Evolutionary conservation across 768 basidiomycete species (phyloP), one percentile per base, ranked within the genome.

Genomic region (Grammothele lineata): DNA sequence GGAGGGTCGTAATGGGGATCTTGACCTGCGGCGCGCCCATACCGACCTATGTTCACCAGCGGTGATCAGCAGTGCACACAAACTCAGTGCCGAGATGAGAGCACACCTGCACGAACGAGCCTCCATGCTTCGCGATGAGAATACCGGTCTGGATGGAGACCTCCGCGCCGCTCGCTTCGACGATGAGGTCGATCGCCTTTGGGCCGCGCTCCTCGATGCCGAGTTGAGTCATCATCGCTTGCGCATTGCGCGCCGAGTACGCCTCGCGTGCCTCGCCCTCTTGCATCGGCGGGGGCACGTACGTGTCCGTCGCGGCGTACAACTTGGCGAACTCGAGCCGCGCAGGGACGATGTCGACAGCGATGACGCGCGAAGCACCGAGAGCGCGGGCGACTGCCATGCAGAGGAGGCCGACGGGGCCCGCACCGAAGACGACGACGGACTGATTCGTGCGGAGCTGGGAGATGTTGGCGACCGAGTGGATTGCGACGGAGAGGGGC

Each of bases 321-420:
- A 60, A 57, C 64, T 85, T 86, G 15, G 94, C 92, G 61, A 98
- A 96, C 40, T 88, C 77, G 39, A 98, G 81, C 30, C 94, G 84
- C 23, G 73, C 65, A 25, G 78, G 70, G 43, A 83, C 75, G 52
- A 91, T 85, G 61, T 93, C 93, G 51, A 95, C 78, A 3, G 85
- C 93, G 50, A 98, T 77, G 52, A 95, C 75, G 39, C 87, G 83
- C 34, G 76, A 74, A 2, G 92, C 95, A 27, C 92, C 93, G 38
- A 95, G 73, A 3, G 94, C 93, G 63, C 87, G 93, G 6, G 95
- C 94, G n/a, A 92, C 91, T 6, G 91, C 93, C 87, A 94, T 91
- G 61, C 87, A 89, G 18, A 96, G 78, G 23, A 95, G 68, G n/a
- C 86, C 85, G 45, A 87, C 81, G 2, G 93, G 94, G 2, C 93